Conservation (phyloP, 2,329 filamentous ascomycete species). For the Tolypocladium inflatum region DNA sequence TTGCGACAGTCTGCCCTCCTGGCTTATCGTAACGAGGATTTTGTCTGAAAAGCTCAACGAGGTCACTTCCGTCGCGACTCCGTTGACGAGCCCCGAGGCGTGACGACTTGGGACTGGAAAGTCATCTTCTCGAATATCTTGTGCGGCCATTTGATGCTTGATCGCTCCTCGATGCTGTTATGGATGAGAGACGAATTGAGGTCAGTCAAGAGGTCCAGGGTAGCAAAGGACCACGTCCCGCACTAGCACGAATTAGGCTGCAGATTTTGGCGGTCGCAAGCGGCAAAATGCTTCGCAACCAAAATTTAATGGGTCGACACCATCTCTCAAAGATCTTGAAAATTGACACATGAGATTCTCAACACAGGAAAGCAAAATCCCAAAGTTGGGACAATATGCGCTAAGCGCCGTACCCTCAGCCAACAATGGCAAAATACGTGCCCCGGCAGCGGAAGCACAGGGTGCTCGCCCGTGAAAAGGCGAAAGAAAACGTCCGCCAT, state of each 20-base stretch:
- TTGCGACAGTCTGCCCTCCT: slow-evolving; percentile 77
- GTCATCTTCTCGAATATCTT: slow-evolving; percentile 36
- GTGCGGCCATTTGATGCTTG: slow-evolving; percentile 24
- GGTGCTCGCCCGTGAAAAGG: slow-evolving; percentile 54
- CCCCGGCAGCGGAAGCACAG: slow-evolving; percentile 60
- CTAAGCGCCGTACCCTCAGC: not conserved
- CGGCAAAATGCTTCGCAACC: slow-evolving; percentile 24
- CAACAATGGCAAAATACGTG: slow-evolving; percentile 46
- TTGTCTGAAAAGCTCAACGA: slow-evolving; percentile 76
- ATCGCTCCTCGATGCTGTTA: not conserved
- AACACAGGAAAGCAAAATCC: not conserved
- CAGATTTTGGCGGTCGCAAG: slow-evolving; percentile 22
- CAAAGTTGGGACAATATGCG: not conserved
- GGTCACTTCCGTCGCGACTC: slow-evolving; percentile 61
- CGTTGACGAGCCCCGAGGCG: slow-evolving; percentile 53
- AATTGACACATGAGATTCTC: not conserved
- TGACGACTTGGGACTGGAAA: slow-evolving; percentile 60
- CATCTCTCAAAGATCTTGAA: not conserved
- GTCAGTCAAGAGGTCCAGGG: not conserved
- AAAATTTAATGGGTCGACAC: slow-evolving; percentile 23
- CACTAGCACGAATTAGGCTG: slow-evolving; percentile 22
- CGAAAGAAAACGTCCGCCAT: slow-evolving; percentile 30
- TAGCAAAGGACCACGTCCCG: slow-evolving; percentile 12
- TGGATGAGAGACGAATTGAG: not conserved
- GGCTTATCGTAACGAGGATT: slow-evolving; percentile 81